Evolutionary conservation across 306 rosid genomes (phyloP), one percentile per base, ranked within the genome.

Genomic region (Ammopiptanthus mongolicus): DNA sequence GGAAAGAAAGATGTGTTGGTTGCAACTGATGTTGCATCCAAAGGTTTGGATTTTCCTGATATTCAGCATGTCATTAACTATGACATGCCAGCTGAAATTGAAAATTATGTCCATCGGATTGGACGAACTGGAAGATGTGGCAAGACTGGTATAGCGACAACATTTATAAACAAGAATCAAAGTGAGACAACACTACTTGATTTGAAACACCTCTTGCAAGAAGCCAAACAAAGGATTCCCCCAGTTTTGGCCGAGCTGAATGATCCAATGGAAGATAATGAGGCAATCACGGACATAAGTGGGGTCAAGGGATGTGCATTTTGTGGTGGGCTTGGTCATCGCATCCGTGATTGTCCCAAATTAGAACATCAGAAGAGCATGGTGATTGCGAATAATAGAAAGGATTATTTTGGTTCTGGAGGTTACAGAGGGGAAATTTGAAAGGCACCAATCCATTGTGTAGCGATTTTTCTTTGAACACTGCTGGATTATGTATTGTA

Each of bases 301-400:
- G 98, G 98, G 65, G 93, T 91, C 51, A 88, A 90, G 83, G 97
- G 96, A 36, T 91, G 97, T 39, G 97, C 97, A 13, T 94, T 82
- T 82, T 94, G 97, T 86, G 98, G 97, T 42, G 98, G 98, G 31
- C 96, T 91, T 42, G 98, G 97, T 80, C 97, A 94, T 73, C 97
- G 96, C 44, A 95, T 95, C 53, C 79, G 84, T 1, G 97, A 87
- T 64, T 91, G 97, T 75, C 96, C 97, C 37, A 95, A 90, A 69
- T 80, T 90, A 33, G 97, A 90, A 78, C 97, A 95, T 77, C 97
- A 91, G 83, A 91, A 91, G 71, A 95, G 90, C 81, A 65, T 85
- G 87, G 86, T 88, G 2, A 95, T 95, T 73, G 92, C 98, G 33
- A 85, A 83, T 67, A 84, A 87, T 29, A 85, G 96, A 81, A 88